These are phyloP conservation scores for Chlamydomonas sp. DNA, from an alignment of 139 green algal species.

Conservation along the genomic window DNA sequence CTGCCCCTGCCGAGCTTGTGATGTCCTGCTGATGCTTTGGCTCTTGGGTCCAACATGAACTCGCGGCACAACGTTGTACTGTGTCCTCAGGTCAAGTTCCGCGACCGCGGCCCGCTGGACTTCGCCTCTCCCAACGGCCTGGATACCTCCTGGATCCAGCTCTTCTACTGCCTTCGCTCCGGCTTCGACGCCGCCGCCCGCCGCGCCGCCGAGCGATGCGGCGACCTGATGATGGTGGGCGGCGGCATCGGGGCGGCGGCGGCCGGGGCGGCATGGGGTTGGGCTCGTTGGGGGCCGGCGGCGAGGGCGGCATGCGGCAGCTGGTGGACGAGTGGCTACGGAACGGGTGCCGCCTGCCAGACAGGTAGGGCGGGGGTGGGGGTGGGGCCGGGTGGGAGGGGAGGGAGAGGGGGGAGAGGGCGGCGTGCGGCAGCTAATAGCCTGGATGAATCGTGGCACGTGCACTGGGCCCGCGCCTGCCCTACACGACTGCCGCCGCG, in stretches of 20 bases:
- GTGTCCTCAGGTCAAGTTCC: constrained; percentile 60
- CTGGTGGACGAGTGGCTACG: constrained; percentile 60
- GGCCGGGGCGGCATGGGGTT: not conserved
- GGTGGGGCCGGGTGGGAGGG: not conserved
- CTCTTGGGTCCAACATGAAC: no score
- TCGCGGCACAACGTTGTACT: not conserved
- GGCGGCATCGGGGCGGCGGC: constrained; percentile 4
- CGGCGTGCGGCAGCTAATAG: not conserved
- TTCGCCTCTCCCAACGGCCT: constrained; percentile 72
- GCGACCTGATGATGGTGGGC: constrained; percentile 42
- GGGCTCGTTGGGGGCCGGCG: not conserved
- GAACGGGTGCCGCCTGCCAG: constrained; percentile 35
- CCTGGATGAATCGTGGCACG: not conserved
- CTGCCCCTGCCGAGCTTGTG: no score
- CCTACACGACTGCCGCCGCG: constrained; percentile 39
- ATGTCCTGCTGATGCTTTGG: no score
- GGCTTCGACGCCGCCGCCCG: constrained; percentile 71
- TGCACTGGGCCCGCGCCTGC: no score
- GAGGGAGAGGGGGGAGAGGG: not conserved
- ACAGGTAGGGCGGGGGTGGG: constrained; percentile 23
- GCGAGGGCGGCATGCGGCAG: constrained; percentile 3
- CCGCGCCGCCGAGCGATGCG: constrained; percentile 54
- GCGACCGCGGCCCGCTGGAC: constrained; percentile 70
- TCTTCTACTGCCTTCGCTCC: constrained; percentile 79
- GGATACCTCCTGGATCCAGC: constrained; percentile 80